Base-by-base conservation (phyloP, 176 grass and related monocot species). In the Musa itinerans region DNA sequence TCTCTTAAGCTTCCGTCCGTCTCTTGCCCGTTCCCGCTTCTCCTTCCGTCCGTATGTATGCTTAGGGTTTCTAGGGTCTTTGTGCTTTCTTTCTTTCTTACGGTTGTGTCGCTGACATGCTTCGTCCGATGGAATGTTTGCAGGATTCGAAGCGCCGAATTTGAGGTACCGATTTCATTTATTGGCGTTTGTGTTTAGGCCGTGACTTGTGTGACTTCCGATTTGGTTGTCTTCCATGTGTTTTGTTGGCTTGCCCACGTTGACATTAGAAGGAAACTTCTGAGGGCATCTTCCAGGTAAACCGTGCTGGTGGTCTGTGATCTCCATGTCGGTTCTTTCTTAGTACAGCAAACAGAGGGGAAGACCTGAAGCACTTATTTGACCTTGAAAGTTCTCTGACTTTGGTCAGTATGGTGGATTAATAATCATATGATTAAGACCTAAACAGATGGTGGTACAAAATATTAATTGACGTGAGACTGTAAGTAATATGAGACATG, bases 91-190 rank as follows among this genome's bases (percentile, higher is more conserved):
- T 34, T 34, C 3, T 34, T 65, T 59, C 13, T 27, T 54, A 11
- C n/a, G 11, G 2, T 65, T 65, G 11, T 23, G 13, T 13, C 11
- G 24, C 65, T 64, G 19, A 76, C 49, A 0, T 13, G 14, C 76
- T 66, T 12, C 43, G 1, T 48, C 52, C 24, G 29, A 24, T 13
- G 17, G 20, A 22, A 9, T 76, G 0, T 68, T 80, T 78, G 9
- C 78, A 88, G 86, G 78, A 69, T 92, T 83, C 65, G 83, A 85
- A 81, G 80, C 84, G 12, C 85, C 90, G 11, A 89, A 81, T 68
- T 76, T 89, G 64, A 92, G 86, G 86, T 92, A 79, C 21, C 2
- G 26, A 43, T 67, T 62, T 26, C 23, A 8, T 26, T 0, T 65
- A 12, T 27, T 13, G 23, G 9, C 63, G 10, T 65, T 11, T 23